Base-by-base conservation (phyloP, 352 stramenopile genomes). In the Phytophthora vignae region DNA sequence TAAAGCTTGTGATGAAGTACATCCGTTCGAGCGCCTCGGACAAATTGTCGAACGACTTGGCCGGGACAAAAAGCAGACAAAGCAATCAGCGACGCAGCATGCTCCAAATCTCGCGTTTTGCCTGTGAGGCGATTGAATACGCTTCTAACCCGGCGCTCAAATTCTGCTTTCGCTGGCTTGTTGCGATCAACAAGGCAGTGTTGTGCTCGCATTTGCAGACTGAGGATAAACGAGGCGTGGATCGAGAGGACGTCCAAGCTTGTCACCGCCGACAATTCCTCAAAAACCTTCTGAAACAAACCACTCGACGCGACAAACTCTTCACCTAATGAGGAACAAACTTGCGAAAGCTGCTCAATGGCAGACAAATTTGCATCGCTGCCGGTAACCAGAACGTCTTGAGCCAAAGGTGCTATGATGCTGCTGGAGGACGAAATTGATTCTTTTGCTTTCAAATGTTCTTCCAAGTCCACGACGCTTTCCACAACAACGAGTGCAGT, bases 101-200 rank as follows among this genome's bases (percentile, higher is more conserved):
- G 64, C 27, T 66, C 44, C 21, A 66, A 48, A 4, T 65, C 40
- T 10, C 65, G 44, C 4, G 19, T 15, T 27, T 68, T 73, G 36
- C 54, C 77, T 10, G 75, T 79, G 17, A 87, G 75, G 9, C 69
- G 73, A 58, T 87, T 87, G 44, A 84, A 73, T 19, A 73, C 62
- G 5, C 64, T 46, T 31, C 67, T 55, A 4, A 82, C 31, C 15
- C 69, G 60, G 17, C 73, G 68, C 55, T 64, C 67, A 25, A 80
- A 72, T 10, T 55, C 49, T 11, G 27, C 44, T 46, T 48, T 67
- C 3, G 60, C 17, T 11, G 42, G 10, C 11, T 53, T 22, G 25
- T 65, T 67, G 9, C 31, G 19, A n/a, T 72, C 42, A 22, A 65
- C 15, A 6, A 84, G 68, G 27, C 22, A 50, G 1, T 22, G n/a